A percentile compares a stretch with the other conserved stretches of the same genome.
Conservation (phyloP, 192 early-diverging fungal species). For the Podila clonocystis region DNA sequence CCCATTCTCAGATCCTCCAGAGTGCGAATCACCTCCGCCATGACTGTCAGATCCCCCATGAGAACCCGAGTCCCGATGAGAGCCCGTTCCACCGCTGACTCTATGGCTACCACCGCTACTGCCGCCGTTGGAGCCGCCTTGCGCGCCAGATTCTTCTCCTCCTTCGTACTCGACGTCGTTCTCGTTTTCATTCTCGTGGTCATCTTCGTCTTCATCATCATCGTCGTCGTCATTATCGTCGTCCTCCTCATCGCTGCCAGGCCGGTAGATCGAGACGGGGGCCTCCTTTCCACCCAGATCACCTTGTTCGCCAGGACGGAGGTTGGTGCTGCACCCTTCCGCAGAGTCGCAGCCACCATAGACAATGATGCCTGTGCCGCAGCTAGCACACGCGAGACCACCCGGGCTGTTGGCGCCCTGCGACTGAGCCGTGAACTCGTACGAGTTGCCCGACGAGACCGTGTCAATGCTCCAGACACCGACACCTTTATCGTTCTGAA, state of each 20-base stretch:
- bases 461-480: conserved; percentile 41
- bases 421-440: conserved; percentile 12
- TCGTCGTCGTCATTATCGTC: conserved; percentile 19
- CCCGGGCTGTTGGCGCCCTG: conserved; percentile 28
- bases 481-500: conserved; percentile 25
- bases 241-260: conserved; percentile 12
- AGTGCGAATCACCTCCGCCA: not conserved
- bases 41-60: not conserved
- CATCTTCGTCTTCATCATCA: not conserved
- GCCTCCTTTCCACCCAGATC: conserved; percentile 5
- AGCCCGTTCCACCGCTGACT: conserved; percentile 1
- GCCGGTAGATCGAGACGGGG: conserved; percentile 27
- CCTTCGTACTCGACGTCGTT: not conserved
- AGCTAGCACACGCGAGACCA: conserved; percentile 31
- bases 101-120: conserved; percentile 14
- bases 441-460: conserved; percentile 1
- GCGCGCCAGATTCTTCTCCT: not conserved
- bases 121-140: not conserved
- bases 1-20: not conserved
- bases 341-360: conserved; percentile 37
- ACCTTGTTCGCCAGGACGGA: conserved; percentile 16
- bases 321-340: conserved; percentile 37
- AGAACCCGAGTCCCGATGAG: not conserved
- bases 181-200: not conserved
- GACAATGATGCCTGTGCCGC: conserved; percentile 38